A percentile compares a stretch with the other conserved stretches of the same genome.
Evolutionary conservation across 495 filamentous ascomycete species (phyloP).

Genomic region (Penicillium verhagenii): DNA sequence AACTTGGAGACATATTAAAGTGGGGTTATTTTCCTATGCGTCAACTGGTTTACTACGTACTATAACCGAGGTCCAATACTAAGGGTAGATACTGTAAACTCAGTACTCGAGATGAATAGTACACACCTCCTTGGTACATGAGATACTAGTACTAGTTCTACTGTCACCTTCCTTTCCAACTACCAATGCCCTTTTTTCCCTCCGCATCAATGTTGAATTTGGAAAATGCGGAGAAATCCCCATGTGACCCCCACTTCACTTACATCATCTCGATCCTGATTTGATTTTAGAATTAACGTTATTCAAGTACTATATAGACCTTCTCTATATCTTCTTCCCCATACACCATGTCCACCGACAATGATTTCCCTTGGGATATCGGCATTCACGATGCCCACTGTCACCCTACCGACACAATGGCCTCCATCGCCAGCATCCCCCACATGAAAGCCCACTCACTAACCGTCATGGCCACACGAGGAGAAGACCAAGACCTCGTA

Average conservation of each 20-base stretch:
- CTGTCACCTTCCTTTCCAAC: too few relatives aligned
- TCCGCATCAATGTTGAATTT: not conserved
- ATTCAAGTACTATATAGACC: not conserved
- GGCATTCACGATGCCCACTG: constrained; percentile 93
- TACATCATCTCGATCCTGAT: constrained; percentile 14
- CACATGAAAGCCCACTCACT: constrained; percentile 74
- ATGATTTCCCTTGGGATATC: constrained; percentile 75
- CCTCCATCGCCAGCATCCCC: constrained; percentile 63
- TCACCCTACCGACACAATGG: constrained; percentile 96
- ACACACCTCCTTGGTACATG: too few relatives aligned
- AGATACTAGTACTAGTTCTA: too few relatives aligned
- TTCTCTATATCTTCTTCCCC: not conserved
- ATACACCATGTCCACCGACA: not conserved
- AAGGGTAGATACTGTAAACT: too few relatives aligned
- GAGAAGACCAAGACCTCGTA: constrained; percentile 85
- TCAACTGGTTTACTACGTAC: too few relatives aligned
- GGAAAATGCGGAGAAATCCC: constrained; percentile 25
- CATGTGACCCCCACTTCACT: constrained; percentile 33
- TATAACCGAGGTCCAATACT: too few relatives aligned
- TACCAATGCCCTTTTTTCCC: too few relatives aligned
- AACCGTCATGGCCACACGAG: constrained; percentile 86
- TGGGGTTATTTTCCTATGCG: too few relatives aligned
- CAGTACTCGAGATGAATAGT: too few relatives aligned
- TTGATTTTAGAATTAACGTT: not conserved
- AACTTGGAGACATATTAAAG: too few relatives aligned